Evolutionary conservation across 2,329 filamentous ascomycete genomes (phyloP), one percentile per base, ranked within the genome.

Genomic region (Diaporthe helianthi): DNA sequence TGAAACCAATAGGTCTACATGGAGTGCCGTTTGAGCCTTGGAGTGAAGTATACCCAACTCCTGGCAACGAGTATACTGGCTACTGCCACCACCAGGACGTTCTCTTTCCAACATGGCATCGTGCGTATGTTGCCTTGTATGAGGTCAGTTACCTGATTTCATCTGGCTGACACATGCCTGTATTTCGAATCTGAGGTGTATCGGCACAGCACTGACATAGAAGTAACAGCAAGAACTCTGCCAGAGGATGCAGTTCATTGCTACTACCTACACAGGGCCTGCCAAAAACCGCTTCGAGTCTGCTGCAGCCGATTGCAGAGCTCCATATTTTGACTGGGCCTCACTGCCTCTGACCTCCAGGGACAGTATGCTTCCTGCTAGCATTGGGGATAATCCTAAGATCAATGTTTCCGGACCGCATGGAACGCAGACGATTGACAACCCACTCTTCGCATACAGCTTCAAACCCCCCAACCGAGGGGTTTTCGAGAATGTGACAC

Each of bases 41-140:
- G 85, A 85, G 83, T 36, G 83, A 80, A 41, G 87, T 89, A 26
- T 75, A 80, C 60, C 81, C 84, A 67, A 81, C 80, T 1, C 75
- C 82, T 2, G 87, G 86, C 1, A 87, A 85, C 69, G 82, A 84
- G 68, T 80, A 83, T 47, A 83, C 85, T 19, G 93, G 93, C 61
- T 97, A 94, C 78, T 97, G 93, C 78, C 87, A 88, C 17, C 93
- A 97, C 79, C 87, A 85, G 29, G 92, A 91, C 1, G 88, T 90
- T 49, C 81, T 96, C 19, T 96, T 97, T 77, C 88, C 91, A 47
- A 86, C 90, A 47, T 97, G 93, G 93, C 93, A 97, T 83, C 87
- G 93, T 61, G 92, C 93, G 1, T 97, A 95, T 78, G 82, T 96
- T 69, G 85, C 84, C 36, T 78, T 89, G 63, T 87, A 87, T 69